Conservation (phyloP, 495 filamentous ascomycete species). For the Penicillium crystallinum region DNA sequence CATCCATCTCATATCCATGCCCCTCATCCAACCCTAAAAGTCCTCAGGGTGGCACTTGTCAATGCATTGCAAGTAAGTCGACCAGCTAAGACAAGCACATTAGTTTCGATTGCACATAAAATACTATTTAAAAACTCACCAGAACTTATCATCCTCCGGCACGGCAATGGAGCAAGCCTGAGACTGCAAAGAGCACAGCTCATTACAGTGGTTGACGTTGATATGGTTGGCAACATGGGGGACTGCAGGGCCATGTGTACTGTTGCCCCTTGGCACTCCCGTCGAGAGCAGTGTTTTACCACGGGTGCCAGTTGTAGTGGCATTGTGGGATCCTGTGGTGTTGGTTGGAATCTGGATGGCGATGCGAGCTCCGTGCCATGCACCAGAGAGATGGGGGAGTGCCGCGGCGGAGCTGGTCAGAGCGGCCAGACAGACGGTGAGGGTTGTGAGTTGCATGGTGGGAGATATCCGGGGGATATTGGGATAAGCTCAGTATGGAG, state of each 20-base stretch:
- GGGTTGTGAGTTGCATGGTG: conserved; percentile 23
- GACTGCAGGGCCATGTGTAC: no score
- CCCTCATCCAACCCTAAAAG: conserved; percentile 1
- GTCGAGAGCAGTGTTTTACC: conserved; percentile 10
- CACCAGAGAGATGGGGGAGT: conserved; percentile 17
- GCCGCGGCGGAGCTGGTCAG: conserved; percentile 19
- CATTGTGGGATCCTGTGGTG: conserved; percentile 10
- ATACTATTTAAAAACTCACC: conserved; percentile 17
- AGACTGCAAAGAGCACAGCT: conserved; percentile 23
- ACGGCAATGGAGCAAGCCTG: conserved; percentile 26
- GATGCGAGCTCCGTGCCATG: conserved; percentile 17
- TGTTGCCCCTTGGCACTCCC: conserved; percentile 6
- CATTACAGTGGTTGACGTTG: conserved; percentile 21
- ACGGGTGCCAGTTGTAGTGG: conserved; percentile 15
- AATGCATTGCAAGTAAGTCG: conserved; percentile 20
- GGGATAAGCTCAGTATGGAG: background rate
- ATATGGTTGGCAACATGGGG: conserved; percentile 8
- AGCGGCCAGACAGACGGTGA: conserved; percentile 16
- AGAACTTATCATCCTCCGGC: conserved; percentile 26
- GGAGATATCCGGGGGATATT: no score
- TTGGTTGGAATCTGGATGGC: conserved; percentile 15
- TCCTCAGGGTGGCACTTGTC: conserved; percentile 18
- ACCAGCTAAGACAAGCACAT: conserved; percentile 9
- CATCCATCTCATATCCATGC: background rate
- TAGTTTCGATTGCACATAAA: background rate